Conservation (phyloP, 1,284 basidiomycete genomes). For the Puccinia sorghi region DNA sequence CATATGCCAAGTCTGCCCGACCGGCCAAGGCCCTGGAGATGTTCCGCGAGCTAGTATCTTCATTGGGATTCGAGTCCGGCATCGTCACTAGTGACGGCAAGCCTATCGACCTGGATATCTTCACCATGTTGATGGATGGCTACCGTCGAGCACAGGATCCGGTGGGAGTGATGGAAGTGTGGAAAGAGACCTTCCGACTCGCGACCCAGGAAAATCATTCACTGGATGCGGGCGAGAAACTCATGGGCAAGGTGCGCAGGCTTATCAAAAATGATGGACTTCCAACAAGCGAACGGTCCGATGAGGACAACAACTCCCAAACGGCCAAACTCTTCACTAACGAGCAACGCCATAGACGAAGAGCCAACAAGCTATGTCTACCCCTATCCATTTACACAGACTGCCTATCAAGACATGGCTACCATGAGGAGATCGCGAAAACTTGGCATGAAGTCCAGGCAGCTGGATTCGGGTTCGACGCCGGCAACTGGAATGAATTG, state of each 20-base stretch:
- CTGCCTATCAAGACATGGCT: conserved; percentile 68
- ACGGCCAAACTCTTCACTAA: not conserved
- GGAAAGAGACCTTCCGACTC: conserved; percentile 70
- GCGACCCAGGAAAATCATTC: conserved; percentile 57
- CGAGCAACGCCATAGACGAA: conserved; percentile 51
- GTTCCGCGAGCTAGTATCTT: conserved; percentile 64
- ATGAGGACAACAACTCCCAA: conserved; percentile 3
- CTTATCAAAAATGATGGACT: conserved; percentile 52
- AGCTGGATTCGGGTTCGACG: conserved; percentile 79
- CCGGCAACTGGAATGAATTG: conserved; percentile 90
- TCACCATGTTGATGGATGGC: conserved; percentile 72
- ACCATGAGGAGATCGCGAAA: conserved; percentile 67
- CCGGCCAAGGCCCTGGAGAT: conserved; percentile 66
- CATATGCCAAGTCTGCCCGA: conserved; percentile 63
- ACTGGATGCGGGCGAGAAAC: conserved; percentile 31
- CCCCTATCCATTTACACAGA: conserved; percentile 85
- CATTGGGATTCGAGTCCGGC: conserved; percentile 19
- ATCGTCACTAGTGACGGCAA: conserved; percentile 59
- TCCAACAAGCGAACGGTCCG: conserved; percentile 40
- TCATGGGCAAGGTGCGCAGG: conserved; percentile 49
- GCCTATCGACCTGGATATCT: conserved; percentile 66
- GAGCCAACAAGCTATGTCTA: conserved; percentile 68
- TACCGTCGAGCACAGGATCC: conserved; percentile 69
- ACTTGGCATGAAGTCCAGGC: conserved; percentile 70
- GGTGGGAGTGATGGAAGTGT: conserved; percentile 66